Evolutionary conservation across 106 monocot species (phyloP).

Genomic region (Dioscorea dumetorum): DNA sequence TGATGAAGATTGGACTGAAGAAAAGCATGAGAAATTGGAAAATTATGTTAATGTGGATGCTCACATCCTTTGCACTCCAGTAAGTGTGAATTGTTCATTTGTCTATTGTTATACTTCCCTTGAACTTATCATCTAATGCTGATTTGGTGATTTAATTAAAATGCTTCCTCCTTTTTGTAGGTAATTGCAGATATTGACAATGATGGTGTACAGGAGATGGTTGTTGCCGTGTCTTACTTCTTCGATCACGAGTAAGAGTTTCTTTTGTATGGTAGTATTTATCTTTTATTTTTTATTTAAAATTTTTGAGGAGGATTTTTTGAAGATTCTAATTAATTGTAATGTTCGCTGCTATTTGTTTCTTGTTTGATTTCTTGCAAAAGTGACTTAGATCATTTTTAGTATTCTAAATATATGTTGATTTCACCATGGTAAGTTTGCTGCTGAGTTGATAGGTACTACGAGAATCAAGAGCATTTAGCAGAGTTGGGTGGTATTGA

Average conservation of each 20-base stretch:
- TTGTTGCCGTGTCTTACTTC: slow-evolving; percentile 95
- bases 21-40: slow-evolving; percentile 65
- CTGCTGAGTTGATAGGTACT: slow-evolving; percentile 64
- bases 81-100: slow-evolving; percentile 23
- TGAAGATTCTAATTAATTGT: too few relatives aligned
- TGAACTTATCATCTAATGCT: not conserved
- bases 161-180: slow-evolving; percentile 23
- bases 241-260: slow-evolving; percentile 89
- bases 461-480: slow-evolving; percentile 68
- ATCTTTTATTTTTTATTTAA: too few relatives aligned
- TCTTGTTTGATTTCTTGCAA: not conserved
- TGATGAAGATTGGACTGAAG: slow-evolving; percentile 87
- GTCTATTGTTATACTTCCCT: not conserved
- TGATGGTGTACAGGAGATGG: slow-evolving; percentile 91
- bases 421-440: slow-evolving; percentile 3
- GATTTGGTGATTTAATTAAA: not conserved
- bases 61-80: slow-evolving; percentile 95
- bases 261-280: not conserved
- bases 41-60: slow-evolving; percentile 90
- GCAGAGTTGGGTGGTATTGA: slow-evolving; percentile 77
- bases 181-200: slow-evolving; percentile 98
- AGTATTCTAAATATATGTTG: not conserved
- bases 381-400: not conserved
- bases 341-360: too few relatives aligned
- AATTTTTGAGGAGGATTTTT: too few relatives aligned